Conservation (phyloP, 441 rosid genomes). For the Euphorbia corollata region DNA sequence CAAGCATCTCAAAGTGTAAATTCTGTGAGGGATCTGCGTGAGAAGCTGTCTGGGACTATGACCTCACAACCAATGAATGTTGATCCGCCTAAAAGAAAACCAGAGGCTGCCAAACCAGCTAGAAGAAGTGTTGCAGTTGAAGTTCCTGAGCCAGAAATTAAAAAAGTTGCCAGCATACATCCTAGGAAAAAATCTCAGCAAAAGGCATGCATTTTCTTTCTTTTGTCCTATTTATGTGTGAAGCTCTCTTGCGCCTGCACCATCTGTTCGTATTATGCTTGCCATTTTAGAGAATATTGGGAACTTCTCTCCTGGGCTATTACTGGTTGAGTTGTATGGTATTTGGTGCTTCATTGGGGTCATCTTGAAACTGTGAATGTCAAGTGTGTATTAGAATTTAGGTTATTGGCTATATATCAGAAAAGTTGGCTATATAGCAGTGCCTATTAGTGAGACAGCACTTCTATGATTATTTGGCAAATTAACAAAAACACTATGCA, state of each 20-base stretch:
- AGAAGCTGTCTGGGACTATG: conserved; percentile 79
- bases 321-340: background rate
- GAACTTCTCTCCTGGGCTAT: background rate
- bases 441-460: too few relatives aligned
- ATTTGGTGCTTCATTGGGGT: background rate
- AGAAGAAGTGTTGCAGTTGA: conserved; percentile 59
- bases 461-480: too few relatives aligned
- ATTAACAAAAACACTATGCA: too few relatives aligned
- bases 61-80: conserved; percentile 43
- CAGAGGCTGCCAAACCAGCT: conserved; percentile 44
- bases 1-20: conserved; percentile 45
- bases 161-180: conserved; percentile 38
- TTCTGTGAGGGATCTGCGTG: conserved; percentile 64
- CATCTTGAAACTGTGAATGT: background rate
- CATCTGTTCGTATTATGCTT: background rate
- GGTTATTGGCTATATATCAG: background rate
- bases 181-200: conserved; percentile 54
- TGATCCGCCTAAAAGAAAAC: conserved; percentile 54
- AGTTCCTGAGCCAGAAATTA: conserved; percentile 44
- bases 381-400: background rate
- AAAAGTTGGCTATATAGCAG: background rate
- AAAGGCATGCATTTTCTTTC: conserved; percentile 35
- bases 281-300: background rate
- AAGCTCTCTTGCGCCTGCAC: conserved; percentile 7
- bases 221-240: background rate